Percentiles rank a stretch among this genome's conserved stretches.
Evolutionary conservation across 176 grass and related monocot genomes (phyloP).

Genomic region (Bonia amplexicaulis): DNA sequence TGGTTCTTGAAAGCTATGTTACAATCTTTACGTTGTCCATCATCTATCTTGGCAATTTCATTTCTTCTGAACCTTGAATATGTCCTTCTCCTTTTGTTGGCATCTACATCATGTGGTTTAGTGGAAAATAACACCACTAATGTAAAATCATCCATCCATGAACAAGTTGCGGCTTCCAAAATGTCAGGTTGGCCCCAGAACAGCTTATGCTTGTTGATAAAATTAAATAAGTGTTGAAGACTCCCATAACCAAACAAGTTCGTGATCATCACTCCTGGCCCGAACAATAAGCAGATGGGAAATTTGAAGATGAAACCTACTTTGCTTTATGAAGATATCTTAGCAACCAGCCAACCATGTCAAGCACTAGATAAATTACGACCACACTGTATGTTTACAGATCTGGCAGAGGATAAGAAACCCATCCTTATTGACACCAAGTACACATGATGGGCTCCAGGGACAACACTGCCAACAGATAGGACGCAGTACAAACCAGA

Average conservation of each 20-base stretch:
- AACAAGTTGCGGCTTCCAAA: background rate
- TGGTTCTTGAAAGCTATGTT: background rate
- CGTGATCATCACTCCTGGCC: background rate
- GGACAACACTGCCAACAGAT: constrained; percentile 14
- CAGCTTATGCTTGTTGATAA: background rate
- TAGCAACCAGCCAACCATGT: constrained; percentile 24
- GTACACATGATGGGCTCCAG: constrained; percentile 12
- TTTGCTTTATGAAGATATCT: background rate
- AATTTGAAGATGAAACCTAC: background rate
- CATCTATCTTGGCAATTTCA: background rate
- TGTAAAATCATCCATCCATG: background rate
- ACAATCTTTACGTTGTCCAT: background rate
- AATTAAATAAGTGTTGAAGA: background rate
- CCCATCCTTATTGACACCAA: constrained; percentile 35
- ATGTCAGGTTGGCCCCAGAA: background rate
- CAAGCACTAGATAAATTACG: constrained; percentile 1
- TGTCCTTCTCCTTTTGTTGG: background rate
- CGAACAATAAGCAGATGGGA: background rate
- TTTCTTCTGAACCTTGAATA: background rate
- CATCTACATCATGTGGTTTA: background rate
- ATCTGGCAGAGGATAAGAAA: constrained; percentile 15
- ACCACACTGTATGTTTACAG: constrained; percentile 35
- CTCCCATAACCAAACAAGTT: background rate
- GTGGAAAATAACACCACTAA: background rate
- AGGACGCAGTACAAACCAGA: constrained; percentile 18